Conservation (phyloP, 1,284 basidiomycete species). For the Ceraceosorus guamensis region DNA sequence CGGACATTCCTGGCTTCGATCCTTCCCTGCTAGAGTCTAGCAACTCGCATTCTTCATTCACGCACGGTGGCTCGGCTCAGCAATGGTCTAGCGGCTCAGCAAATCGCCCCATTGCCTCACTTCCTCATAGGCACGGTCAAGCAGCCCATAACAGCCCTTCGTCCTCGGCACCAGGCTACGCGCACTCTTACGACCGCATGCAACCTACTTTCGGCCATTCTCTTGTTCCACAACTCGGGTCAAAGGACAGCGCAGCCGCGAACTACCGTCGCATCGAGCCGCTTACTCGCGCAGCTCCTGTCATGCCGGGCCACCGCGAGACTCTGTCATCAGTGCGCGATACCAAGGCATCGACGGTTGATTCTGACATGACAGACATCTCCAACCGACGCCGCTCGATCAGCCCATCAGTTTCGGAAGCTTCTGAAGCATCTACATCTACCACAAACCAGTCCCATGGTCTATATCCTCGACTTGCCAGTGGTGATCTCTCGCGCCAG, state of each 20-base stretch:
- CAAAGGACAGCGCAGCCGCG: slow-evolving; percentile 25
- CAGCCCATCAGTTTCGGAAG: not conserved
- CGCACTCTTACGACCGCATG: slow-evolving; percentile 24
- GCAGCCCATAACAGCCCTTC: slow-evolving; percentile 2
- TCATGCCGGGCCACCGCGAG: not conserved
- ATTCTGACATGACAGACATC: slow-evolving; percentile 19
- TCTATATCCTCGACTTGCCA: slow-evolving; percentile 23
- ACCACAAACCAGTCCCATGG: slow-evolving; percentile 19
- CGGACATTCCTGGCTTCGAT: slow-evolving; percentile 40
- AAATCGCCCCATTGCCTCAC: slow-evolving; percentile 29
- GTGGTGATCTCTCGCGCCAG: slow-evolving; percentile 14
- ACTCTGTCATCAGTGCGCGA: not conserved
- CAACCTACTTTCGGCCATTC: slow-evolving; percentile 23
- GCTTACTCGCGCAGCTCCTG: slow-evolving; percentile 40
- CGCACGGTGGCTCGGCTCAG: not conserved
- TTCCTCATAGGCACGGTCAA: slow-evolving; percentile 12
- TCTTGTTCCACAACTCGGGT: slow-evolving; percentile 32
- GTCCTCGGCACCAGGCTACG: not conserved
- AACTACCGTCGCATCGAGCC: slow-evolving; percentile 41
- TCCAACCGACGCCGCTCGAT: not conserved
- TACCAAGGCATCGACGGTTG: slow-evolving; percentile 17
- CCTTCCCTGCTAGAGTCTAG: slow-evolving; percentile 18
- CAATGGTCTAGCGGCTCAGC: not conserved
- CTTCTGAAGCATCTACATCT: not conserved
- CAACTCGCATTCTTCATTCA: too few relatives aligned